Percentiles rank a stretch among this genome's conserved stretches.
phyloP scores from a whole-genome alignment of 306 rosid species.

The Vigna hirtella region DNA sequence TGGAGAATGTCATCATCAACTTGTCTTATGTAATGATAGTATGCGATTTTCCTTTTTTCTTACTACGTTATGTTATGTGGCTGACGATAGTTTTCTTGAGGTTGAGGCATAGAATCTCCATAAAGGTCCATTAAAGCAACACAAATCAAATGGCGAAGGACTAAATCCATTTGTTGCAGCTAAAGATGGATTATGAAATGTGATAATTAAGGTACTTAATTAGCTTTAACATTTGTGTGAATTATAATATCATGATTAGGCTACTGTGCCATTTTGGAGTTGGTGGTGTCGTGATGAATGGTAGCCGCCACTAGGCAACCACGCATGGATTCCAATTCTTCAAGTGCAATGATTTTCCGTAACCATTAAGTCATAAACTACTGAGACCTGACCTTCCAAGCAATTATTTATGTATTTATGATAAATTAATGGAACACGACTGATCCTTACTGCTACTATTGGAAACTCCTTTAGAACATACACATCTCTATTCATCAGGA shows the following conservation, averaged over 20 bases:
- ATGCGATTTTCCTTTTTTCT: neutral
- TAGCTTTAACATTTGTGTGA: constrained; percentile 19
- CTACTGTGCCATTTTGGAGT: neutral
- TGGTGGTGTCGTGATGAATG: constrained; percentile 20
- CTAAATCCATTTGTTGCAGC: constrained; percentile 3
- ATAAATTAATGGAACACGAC: neutral
- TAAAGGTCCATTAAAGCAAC: constrained; percentile 7
- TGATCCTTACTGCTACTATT: neutral
- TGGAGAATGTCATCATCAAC: constrained; percentile 39
- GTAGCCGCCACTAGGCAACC: neutral
- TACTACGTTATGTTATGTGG: constrained; percentile 14
- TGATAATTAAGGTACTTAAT: constrained; percentile 21
- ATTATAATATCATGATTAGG: constrained; percentile 2
- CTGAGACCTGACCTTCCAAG: neutral
- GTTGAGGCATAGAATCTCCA: constrained; percentile 9
- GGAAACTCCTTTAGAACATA: neutral
- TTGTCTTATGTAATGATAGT: constrained; percentile 23
- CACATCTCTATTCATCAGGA: neutral
- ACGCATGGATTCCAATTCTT: constrained; percentile 5
- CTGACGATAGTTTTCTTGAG: constrained; percentile 29
- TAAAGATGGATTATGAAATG: constrained; percentile 1
- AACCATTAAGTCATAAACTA: neutral
- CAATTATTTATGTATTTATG: neutral
- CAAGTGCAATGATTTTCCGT: constrained; percentile 12
- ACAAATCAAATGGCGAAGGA: constrained; percentile 15